Percentiles rank a stretch among this genome's conserved stretches.
Evolutionary conservation across 2,329 filamentous ascomycete genomes (phyloP).

Genomic region (Fusarium musae): DNA sequence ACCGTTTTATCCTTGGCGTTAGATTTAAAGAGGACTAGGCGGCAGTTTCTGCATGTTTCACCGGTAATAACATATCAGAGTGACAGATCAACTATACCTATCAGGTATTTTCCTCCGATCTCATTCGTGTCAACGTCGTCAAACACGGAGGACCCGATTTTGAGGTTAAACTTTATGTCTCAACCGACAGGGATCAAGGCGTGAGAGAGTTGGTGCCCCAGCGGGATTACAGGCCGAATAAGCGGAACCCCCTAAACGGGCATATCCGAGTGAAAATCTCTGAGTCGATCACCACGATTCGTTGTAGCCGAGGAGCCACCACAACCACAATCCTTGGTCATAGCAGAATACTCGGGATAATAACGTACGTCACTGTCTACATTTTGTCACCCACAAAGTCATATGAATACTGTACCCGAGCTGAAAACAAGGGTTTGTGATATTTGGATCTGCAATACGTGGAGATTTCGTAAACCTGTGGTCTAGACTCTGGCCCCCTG

Average conservation of each 20-base stretch:
- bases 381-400: neutral
- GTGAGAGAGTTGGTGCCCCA: neutral
- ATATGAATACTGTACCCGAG: neutral
- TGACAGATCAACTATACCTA: neutral
- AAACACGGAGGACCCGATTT: neutral
- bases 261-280: constrained; percentile 7
- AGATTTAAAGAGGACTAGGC: neutral
- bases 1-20: neutral
- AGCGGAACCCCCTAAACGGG: constrained; percentile 7
- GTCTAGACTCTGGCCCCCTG: neutral
- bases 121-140: neutral
- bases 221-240: neutral
- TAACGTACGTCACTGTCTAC: neutral
- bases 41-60: neutral
- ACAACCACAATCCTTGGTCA: neutral
- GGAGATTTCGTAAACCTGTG: neutral
- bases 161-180: constrained; percentile 21
- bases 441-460: constrained; percentile 9
- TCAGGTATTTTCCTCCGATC: neutral
- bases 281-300: neutral
- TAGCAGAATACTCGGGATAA: neutral
- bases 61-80: neutral
- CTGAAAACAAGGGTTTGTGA: neutral
- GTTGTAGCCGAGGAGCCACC: neutral
- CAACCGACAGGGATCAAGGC: neutral